Percentiles rank a stretch among this genome's conserved stretches.
Evolutionary conservation across 768 basidiomycete genomes (phyloP).

Genomic region (Mycena rosella): DNA sequence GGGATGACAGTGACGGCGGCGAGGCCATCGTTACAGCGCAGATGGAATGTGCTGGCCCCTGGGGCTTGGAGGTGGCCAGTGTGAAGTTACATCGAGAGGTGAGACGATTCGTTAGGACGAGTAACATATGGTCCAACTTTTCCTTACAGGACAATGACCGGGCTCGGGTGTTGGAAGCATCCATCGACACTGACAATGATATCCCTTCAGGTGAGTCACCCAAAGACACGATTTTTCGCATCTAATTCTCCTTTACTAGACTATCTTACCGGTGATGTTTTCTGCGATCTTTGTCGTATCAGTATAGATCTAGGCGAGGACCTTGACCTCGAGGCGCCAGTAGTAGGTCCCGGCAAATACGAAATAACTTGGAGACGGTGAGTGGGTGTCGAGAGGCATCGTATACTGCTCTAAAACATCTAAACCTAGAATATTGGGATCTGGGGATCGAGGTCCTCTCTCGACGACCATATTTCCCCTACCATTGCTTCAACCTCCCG

Average conservation of each 20-base stretch:
- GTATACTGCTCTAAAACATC: constrained; percentile 12
- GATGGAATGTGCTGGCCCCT: constrained; percentile 68
- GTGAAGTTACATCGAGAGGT: constrained; percentile 65
- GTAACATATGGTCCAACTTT: constrained; percentile 10
- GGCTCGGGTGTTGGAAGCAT: constrained; percentile 66
- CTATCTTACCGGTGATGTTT: constrained; percentile 74
- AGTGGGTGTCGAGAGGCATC: constrained; percentile 24
- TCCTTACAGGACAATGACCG: constrained; percentile 54
- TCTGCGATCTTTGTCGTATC: constrained; percentile 68
- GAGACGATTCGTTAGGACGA: constrained; percentile 30
- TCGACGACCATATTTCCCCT: constrained; percentile 67
- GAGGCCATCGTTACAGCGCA: constrained; percentile 69
- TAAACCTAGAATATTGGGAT: constrained; percentile 57
- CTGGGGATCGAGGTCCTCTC: constrained; percentile 58
- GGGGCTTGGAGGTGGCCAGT: constrained; percentile 64
- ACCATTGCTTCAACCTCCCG: constrained; percentile 72
- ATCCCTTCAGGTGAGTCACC: constrained; percentile 60
- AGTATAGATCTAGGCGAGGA: constrained; percentile 59
- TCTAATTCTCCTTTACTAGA: constrained; percentile 52
- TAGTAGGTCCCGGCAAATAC: constrained; percentile 70
- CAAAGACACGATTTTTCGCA: background rate
- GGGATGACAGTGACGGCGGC: constrained; percentile 64
- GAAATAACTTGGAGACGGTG: constrained; percentile 77
- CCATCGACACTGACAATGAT: constrained; percentile 58
- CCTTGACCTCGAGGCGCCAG: constrained; percentile 46